phyloP scores from a whole-genome alignment of 805 yeast species.

The Teunomyces atbi region DNA sequence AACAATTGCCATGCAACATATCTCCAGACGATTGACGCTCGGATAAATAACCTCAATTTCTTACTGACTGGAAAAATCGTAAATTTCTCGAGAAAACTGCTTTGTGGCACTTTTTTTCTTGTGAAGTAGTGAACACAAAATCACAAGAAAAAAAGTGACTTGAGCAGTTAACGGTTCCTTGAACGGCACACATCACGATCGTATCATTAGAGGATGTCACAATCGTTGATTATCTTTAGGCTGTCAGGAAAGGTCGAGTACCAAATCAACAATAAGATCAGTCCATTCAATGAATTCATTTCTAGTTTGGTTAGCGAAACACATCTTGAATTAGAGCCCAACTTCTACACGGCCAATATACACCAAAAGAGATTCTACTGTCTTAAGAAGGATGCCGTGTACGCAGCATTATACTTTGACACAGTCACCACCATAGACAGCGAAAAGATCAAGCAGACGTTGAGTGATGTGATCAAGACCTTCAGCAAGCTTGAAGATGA shows the following conservation, averaged over 20 bases:
- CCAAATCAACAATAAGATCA: conserved; percentile 33
- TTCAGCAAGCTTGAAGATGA: conserved; percentile 29
- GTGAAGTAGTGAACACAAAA: neutral
- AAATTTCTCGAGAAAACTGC: neutral
- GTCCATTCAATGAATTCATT: conserved; percentile 41
- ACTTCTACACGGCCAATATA: conserved; percentile 30
- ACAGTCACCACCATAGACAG: conserved; percentile 38
- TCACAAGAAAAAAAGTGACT: neutral
- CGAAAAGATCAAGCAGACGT: conserved; percentile 33
- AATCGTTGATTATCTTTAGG: conserved; percentile 35
- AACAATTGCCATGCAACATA: neutral
- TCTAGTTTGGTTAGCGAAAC: conserved; percentile 35
- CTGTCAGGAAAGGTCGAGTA: conserved; percentile 37
- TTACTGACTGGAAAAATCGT: too few relatives aligned
- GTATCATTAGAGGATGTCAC: conserved; percentile 29
- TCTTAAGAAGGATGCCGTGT: conserved; percentile 23
- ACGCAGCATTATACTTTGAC: conserved; percentile 40
- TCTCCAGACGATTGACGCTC: too few relatives aligned
- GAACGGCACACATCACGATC: neutral
- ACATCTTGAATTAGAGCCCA: conserved; percentile 28
- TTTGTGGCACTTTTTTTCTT: neutral
- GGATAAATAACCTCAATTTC: too few relatives aligned
- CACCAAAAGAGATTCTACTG: conserved; percentile 37
- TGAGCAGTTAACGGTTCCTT: too few relatives aligned
- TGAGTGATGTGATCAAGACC: conserved; percentile 33